Evolutionary conservation across 768 basidiomycete genomes (phyloP), one percentile per base, ranked within the genome.

Genomic region (Suillus bovinus): DNA sequence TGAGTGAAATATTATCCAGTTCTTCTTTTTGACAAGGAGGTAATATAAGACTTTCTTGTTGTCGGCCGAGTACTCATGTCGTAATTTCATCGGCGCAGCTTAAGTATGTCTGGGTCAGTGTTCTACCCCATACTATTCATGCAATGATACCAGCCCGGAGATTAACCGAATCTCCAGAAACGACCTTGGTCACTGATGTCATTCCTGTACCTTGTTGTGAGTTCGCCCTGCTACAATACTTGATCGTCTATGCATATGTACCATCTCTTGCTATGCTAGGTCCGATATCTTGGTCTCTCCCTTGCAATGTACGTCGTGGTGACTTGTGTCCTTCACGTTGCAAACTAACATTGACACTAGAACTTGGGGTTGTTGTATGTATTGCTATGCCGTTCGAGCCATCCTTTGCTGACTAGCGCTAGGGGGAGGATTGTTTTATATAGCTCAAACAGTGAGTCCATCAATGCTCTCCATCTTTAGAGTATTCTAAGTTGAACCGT

Each of bases 361-460:
- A 31, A 3, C n/a, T n/a, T n/a, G 9, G 31, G 31, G 31, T 5
- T 33, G 20, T 11, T 53, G 52, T 53, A 53, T 53, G 52, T 53
- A 53, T n/a, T 5, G 5, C 13, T n/a, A 13, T 53, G 11, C 8
- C 31, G 5, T 3, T 47, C 27, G 20, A 53, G 20, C 52, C 11
- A 5, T 13, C 31, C n/a, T 6, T 53, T 11, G 10, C 52, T 53
- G 11, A 53, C 31, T 53, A 53, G n/a, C 17, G 11, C 5, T 13
- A 53, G 52, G 52, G 52, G 52, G 52, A 53, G 52, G 52, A 13
- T 11, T 53, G 20, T 53, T 53, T 10, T 53, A 53, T 33, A 53
- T 53, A 5, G 11, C 52, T 33, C 11, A 53, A 53, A 7, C 11
- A 53, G 52, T 53, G 52, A 53, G 52, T 53, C 3, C 20, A n/a